Evolutionary conservation across 2,329 filamentous ascomycete species (phyloP).

Genomic region (Exophiala sp.): DNA sequence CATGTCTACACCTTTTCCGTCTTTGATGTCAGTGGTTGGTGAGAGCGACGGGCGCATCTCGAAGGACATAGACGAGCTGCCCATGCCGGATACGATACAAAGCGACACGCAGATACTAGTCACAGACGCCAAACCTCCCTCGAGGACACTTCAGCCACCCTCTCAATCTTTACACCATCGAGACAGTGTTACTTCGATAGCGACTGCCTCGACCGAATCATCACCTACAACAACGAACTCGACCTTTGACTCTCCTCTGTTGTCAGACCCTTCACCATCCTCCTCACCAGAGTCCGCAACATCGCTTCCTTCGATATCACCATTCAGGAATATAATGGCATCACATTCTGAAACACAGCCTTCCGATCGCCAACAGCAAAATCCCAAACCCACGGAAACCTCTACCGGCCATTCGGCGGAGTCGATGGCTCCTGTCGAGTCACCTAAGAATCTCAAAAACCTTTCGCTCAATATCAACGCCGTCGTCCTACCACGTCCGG

Average conservation of each 20-base stretch:
- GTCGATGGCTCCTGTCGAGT: slow-evolving; percentile 36
- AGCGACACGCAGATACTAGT: slow-evolving; percentile 19
- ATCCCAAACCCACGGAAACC: slow-evolving; percentile 30
- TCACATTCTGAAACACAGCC: slow-evolving; percentile 3
- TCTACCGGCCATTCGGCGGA: slow-evolving; percentile 37
- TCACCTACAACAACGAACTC: slow-evolving; percentile 93
- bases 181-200: slow-evolving; percentile 42
- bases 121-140: slow-evolving; percentile 15
- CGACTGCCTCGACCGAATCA: slow-evolving; percentile 84
- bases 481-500: slow-evolving; percentile 43
- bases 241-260: slow-evolving; percentile 83
- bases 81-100: slow-evolving; percentile 15
- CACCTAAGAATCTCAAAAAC: slow-evolving; percentile 57
- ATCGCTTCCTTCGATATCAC: slow-evolving; percentile 56
- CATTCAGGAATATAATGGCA: slow-evolving; percentile 38
- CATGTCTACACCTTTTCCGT: slow-evolving; percentile 27
- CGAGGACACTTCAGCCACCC: slow-evolving; percentile 7
- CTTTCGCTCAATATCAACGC: slow-evolving; percentile 59
- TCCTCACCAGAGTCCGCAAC: slow-evolving; percentile 90
- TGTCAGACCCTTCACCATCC: slow-evolving; percentile 85
- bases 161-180: slow-evolving; percentile 33
- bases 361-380: background rate
- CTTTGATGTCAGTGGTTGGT: slow-evolving; percentile 29
- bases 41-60: slow-evolving; percentile 12
- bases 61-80: slow-evolving; percentile 22